Evolutionary conservation across 2,329 filamentous ascomycete genomes (phyloP).

Genomic region (Diaporthe vaccinii): DNA sequence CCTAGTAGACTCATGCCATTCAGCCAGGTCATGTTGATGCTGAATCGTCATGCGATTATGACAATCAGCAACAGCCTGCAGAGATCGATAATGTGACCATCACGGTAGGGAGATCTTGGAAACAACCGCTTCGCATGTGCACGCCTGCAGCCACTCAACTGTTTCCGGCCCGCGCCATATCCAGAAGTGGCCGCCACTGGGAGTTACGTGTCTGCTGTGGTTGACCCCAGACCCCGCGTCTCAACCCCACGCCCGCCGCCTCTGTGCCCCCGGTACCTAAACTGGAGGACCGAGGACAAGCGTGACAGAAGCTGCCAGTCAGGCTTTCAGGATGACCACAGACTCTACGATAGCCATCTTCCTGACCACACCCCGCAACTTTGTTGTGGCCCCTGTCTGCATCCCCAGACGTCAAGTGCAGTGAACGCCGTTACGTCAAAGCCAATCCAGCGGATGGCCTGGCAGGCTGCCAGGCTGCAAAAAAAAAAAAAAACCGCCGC

Average conservation of each 20-base stretch:
- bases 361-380: not conserved
- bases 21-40: not conserved
- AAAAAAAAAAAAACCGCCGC: too few relatives aligned
- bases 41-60: constrained; percentile 19
- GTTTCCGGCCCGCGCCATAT: constrained; percentile 13
- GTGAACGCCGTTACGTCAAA: constrained; percentile 7
- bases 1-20: not conserved
- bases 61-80: not conserved
- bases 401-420: not conserved
- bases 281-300: not conserved
- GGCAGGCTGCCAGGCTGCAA: too few relatives aligned
- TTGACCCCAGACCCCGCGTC: constrained; percentile 32
- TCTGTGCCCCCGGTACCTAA: not conserved
- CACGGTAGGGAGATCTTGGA: not conserved
- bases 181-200: constrained; percentile 3
- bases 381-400: not conserved
- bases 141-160: not conserved
- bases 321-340: not conserved
- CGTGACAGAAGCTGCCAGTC: not conserved
- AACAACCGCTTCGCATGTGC: not conserved
- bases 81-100: constrained; percentile 15
- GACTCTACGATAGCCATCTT: not conserved
- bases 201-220: not conserved
- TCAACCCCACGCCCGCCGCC: constrained; percentile 14
- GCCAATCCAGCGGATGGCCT: not conserved